Percentiles rank a stretch among this genome's conserved stretches.
phyloP scores from a whole-genome alignment of 345 rosid species.

The Camelina sativa region DNA sequence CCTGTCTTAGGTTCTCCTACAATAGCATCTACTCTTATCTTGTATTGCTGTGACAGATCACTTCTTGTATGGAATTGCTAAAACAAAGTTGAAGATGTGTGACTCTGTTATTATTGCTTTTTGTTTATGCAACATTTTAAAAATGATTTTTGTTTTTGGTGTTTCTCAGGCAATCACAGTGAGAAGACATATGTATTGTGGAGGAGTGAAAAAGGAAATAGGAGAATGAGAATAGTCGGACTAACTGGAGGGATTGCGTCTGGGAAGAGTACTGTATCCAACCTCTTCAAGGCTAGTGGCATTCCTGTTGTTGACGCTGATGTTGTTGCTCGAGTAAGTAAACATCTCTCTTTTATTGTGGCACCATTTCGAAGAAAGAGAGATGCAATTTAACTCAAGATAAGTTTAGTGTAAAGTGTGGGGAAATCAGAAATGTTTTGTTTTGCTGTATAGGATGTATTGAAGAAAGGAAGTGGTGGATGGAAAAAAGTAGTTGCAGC shows the following conservation, averaged over 20 bases:
- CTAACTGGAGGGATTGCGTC: constrained; percentile 92
- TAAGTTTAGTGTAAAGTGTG: not conserved
- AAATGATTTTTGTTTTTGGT: constrained; percentile 9
- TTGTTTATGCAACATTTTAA: not conserved
- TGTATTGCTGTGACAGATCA: too few relatives aligned
- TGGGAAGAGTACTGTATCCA: constrained; percentile 89
- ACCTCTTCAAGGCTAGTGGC: constrained; percentile 70
- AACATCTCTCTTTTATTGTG: not conserved
- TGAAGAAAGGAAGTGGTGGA: constrained; percentile 67
- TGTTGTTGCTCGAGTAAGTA: constrained; percentile 82
- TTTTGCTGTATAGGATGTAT: constrained; percentile 55
- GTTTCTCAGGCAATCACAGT: constrained; percentile 12
- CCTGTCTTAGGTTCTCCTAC: too few relatives aligned
- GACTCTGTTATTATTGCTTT: too few relatives aligned
- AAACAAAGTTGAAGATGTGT: not conserved
- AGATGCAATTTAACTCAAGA: not conserved
- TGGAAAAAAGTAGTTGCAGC: constrained; percentile 65
- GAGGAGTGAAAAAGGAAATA: not conserved
- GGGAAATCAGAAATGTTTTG: not conserved
- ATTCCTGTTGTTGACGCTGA: constrained; percentile 88
- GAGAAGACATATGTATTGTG: not conserved
- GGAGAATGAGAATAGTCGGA: constrained; percentile 76
- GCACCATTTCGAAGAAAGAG: not conserved
- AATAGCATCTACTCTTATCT: too few relatives aligned
- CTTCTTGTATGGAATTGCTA: too few relatives aligned